Evolutionary conservation across 495 filamentous ascomycete genomes (phyloP), one percentile per base, ranked within the genome.

Genomic region (Tuber brumale): DNA sequence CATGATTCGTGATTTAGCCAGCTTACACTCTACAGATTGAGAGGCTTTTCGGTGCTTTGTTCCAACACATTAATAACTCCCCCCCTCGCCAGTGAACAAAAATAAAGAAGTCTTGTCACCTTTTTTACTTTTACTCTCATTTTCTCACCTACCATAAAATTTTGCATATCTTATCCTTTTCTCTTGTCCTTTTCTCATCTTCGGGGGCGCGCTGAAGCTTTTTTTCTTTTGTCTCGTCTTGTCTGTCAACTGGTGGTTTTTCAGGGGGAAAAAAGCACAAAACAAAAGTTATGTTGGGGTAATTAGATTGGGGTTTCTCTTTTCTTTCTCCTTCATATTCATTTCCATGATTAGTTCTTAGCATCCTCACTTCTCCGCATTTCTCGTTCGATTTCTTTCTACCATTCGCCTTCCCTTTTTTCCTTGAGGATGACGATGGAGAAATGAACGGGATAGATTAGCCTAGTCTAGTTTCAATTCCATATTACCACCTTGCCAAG

Each of bases 51-150:
- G 83, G 79, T 43, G 79, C 80, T 57, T 73, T 85, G 71, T 84
- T 85, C 61, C 83, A 85, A 72, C 84, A 85, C 42, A 85, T 85
- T 69, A 83, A 85, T 72, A 80, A 80, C 41, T 80, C 79, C 41
- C 79, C 79, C 41, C 79, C 78, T 51, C 79, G 79, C n/a, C 72
- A 81, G 69, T 80, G 76, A 74, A 18, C 39, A 8, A 19, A 19
- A 48, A 48, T 46, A 27, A 72, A 19, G 41, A 44, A 70, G 19
- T 21, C 43, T 27, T 51, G 23, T 23, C n/a, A 27, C 51, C 51
- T 27, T 43, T 61, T 71, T 66, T 35, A 42, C 71, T 45, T 70
- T 61, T 61, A 61, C 51, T 57, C 48, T 57, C 27, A 48, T 72
- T 27, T 69, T 37, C 18, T 66, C 41, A 19, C 71, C 61, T 42